Percentiles rank a stretch among this genome's conserved stretches.
Evolutionary conservation across 805 yeast genomes (phyloP).

Genomic region (Ogataea saltuana): DNA sequence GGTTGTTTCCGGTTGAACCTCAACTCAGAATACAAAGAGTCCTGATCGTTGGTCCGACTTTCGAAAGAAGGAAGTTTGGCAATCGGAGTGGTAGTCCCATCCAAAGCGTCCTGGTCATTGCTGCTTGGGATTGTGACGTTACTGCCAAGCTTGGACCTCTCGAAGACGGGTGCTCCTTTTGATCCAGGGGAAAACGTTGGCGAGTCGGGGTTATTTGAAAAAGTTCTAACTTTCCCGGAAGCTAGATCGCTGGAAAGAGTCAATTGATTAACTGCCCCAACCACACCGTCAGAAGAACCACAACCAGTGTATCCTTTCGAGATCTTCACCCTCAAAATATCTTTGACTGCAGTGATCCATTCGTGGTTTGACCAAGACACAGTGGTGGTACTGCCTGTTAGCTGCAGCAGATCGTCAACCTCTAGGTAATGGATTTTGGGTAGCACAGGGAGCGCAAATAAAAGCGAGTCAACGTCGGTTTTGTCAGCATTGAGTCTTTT

Average conservation of each 20-base stretch:
- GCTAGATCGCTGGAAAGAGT: constrained; percentile 29
- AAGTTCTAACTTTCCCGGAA: constrained; percentile 26
- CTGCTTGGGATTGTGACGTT: constrained; percentile 1
- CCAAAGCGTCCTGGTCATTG: too few relatives aligned
- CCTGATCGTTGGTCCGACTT: constrained; percentile 12
- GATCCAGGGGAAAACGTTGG: constrained; percentile 41
- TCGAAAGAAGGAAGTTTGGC: constrained; percentile 3
- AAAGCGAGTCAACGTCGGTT: constrained; percentile 58
- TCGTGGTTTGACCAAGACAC: constrained; percentile 54
- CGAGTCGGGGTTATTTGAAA: constrained; percentile 36
- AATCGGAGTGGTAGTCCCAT: too few relatives aligned
- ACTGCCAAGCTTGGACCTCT: constrained; percentile 12
- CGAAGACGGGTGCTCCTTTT: constrained; percentile 18
- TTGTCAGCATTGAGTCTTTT: constrained; percentile 73
- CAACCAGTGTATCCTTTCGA: constrained; percentile 71
- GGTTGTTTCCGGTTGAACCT: constrained; percentile 11
- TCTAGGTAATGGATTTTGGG: constrained; percentile 75
- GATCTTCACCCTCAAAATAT: constrained; percentile 53
- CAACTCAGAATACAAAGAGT: constrained; percentile 17
- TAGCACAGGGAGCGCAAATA: constrained; percentile 81
- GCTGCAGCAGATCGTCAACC: constrained; percentile 54
- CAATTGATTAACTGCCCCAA: constrained; percentile 49
- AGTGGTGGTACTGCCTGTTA: constrained; percentile 38
- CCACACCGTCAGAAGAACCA: constrained; percentile 65
- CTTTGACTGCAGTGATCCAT: constrained; percentile 61